A percentile compares a stretch with the other conserved stretches of the same genome.
Evolutionary conservation across 2,329 filamentous ascomycete species (phyloP).

Genomic region (Paecilomyces sp.): DNA sequence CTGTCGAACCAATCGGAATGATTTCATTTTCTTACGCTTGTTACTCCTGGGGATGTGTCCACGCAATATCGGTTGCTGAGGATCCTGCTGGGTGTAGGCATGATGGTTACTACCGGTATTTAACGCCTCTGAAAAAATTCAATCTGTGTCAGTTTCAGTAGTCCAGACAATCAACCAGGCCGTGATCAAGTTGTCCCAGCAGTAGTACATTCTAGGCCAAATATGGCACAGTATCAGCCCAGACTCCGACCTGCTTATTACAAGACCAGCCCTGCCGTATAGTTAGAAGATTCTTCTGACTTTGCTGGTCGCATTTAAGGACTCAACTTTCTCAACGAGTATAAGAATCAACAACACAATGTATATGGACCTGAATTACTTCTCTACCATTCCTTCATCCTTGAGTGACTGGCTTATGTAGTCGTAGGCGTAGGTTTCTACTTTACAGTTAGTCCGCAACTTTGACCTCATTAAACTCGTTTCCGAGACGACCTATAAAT

Average conservation of each 20-base stretch:
- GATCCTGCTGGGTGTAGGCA: not conserved
- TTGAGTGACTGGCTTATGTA: no score
- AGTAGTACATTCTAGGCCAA: not conserved
- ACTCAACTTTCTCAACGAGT: not conserved
- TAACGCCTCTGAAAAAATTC: not conserved
- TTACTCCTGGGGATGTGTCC: not conserved
- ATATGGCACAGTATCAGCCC: no score
- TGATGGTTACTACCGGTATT: not conserved
- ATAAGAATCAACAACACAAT: not conserved
- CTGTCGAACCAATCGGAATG: conserved; percentile 31
- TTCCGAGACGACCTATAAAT: not conserved
- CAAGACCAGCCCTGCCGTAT: not conserved
- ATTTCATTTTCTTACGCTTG: conserved; percentile 14
- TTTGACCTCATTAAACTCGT: not conserved
- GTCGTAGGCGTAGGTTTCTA: not conserved
- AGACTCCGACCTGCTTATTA: no score
- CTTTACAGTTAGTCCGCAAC: not conserved
- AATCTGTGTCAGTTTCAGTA: not conserved
- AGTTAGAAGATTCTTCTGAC: not conserved
- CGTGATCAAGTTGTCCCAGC: not conserved
- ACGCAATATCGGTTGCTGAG: not conserved
- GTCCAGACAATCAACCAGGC: not conserved
- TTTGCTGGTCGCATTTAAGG: not conserved
- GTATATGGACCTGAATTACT: not conserved
- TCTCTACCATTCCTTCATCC: not conserved